phyloP scores from a whole-genome alignment of 306 rosid genomes.

The Cicer cuneatum region DNA sequence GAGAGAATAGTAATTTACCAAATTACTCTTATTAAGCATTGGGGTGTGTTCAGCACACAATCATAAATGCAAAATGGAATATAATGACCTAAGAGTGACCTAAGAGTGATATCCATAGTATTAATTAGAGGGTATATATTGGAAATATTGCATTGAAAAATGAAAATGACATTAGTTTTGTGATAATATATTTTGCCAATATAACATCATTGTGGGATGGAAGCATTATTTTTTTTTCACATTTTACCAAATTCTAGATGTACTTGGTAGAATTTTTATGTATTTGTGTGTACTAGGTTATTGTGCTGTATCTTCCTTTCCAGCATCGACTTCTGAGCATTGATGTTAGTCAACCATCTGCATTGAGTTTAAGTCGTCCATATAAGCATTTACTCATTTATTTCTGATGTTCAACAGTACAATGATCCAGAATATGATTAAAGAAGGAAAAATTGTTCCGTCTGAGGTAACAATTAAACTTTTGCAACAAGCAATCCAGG shows the following conservation, averaged over 20 bases:
- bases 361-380: slow-evolving; percentile 33
- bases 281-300: neutral
- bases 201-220: too few species aligned
- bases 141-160: too few species aligned
- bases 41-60: too few species aligned
- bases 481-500: slow-evolving; percentile 81
- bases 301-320: neutral
- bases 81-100: too few species aligned
- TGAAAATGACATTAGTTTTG: too few species aligned
- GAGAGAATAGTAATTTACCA: too few species aligned
- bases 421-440: slow-evolving; percentile 94
- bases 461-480: slow-evolving; percentile 94
- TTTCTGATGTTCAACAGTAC: slow-evolving; percentile 63
- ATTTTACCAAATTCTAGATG: neutral
- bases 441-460: slow-evolving; percentile 96
- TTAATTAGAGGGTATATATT: too few species aligned
- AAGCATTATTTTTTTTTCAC: neutral
- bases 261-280: neutral
- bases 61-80: too few species aligned
- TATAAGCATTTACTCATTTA: slow-evolving; percentile 18
- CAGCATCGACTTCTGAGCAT: neutral
- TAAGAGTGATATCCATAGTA: too few species aligned
- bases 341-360: slow-evolving; percentile 23
- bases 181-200: too few species aligned
- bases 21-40: too few species aligned